A percentile compares a stretch with the other conserved stretches of the same genome.
Evolutionary conservation across 106 monocot species (phyloP).

Genomic region (Acanthochlamys bracteata): DNA sequence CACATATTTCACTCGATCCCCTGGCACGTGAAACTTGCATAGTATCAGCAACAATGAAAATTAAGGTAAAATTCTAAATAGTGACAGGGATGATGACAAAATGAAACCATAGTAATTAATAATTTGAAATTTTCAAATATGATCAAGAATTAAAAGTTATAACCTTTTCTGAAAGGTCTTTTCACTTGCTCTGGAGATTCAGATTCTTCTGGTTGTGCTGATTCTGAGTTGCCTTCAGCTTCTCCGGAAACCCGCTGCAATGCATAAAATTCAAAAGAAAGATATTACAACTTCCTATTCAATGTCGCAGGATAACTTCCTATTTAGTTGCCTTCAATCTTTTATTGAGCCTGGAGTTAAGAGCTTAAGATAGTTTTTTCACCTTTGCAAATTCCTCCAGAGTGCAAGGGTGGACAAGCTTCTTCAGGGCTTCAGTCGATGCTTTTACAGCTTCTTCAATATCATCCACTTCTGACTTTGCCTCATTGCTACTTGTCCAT

Average conservation of each 20-base stretch:
- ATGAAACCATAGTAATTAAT: no score
- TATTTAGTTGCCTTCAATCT: no score
- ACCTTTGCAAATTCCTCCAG: conserved; percentile 73
- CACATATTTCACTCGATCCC: conserved; percentile 73
- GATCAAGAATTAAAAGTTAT: not conserved
- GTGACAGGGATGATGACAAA: no score
- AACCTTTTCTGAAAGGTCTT: conserved; percentile 52
- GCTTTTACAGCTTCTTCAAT: conserved; percentile 31
- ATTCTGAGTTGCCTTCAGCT: conserved; percentile 22
- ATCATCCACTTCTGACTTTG: conserved; percentile 59
- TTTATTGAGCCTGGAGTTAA: no score
- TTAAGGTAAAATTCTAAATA: not conserved
- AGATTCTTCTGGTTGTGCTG: conserved; percentile 24
- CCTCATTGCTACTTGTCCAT: conserved; percentile 46
- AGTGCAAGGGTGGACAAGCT: conserved; percentile 43
- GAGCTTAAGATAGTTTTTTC: no score
- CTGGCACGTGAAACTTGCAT: conserved; percentile 10
- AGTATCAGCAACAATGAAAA: not conserved
- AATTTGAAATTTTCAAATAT: no score
- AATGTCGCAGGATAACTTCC: no score
- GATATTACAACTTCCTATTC: not conserved
- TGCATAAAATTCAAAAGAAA: not conserved
- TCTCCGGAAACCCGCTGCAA: conserved; percentile 54
- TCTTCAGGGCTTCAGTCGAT: conserved; percentile 60
- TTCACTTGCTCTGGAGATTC: conserved; percentile 26